These are phyloP conservation scores for Aspergillus pseudoviridinutans DNA, from an alignment of 2,329 filamentous ascomycete species.

Conservation along the genomic window DNA sequence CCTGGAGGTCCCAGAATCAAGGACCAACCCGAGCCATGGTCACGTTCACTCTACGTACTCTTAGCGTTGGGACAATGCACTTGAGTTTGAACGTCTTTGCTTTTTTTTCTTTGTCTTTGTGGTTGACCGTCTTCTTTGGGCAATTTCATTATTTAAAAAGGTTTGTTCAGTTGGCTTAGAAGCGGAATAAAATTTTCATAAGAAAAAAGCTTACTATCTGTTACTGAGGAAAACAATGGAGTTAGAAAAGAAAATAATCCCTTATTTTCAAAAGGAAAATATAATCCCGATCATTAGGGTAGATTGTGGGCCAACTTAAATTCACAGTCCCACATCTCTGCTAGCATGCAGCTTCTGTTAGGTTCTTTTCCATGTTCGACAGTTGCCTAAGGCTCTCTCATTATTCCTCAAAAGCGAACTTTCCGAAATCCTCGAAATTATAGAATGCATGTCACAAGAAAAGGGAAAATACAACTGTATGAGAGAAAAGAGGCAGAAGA, in stretches of 20 bases:
- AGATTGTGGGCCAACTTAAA: background rate
- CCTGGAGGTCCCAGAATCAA: background rate
- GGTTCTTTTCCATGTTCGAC: no score
- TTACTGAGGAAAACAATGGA: background rate
- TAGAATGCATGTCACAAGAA: background rate
- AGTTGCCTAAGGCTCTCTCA: background rate
- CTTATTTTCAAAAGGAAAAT: background rate
- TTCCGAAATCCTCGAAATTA: background rate
- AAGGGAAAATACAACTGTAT: background rate
- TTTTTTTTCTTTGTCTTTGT: background rate
- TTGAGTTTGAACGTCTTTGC: background rate
- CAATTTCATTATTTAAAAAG: background rate
- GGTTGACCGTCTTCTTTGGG: background rate
- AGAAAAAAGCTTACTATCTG: background rate
- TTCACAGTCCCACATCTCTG: background rate
- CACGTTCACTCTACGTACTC: background rate
- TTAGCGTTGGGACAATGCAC: background rate
- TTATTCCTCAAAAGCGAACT: background rate
- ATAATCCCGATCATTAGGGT: background rate
- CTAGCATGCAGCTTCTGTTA: no score
- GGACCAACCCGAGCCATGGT: background rate
- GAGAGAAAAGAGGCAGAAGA: background rate
- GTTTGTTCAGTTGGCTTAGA: background rate
- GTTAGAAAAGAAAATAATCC: background rate
- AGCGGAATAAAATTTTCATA: background rate